phyloP scores from a whole-genome alignment of 164 flowering plant genomes.

The Kingdonia uniflora region DNA sequence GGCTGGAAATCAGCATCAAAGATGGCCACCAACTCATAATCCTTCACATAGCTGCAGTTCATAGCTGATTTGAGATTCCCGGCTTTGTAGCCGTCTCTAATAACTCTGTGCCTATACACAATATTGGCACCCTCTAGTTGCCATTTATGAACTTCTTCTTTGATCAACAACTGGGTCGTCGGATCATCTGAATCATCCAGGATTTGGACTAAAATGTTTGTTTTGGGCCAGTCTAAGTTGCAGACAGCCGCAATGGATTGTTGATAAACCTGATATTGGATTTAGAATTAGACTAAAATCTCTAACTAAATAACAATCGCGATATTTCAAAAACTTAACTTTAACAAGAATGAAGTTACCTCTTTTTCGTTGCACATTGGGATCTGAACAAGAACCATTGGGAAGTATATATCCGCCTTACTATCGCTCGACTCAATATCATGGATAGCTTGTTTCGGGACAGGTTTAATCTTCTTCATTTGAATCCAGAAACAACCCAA shows the following conservation, averaged over 20 bases:
- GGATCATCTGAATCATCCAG: constrained; percentile 92
- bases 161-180: constrained; percentile 53
- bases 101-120: constrained; percentile 63
- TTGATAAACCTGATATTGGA: constrained; percentile 65
- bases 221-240: constrained; percentile 84
- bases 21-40: constrained; percentile 83
- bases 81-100: constrained; percentile 96
- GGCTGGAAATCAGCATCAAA: constrained; percentile 99
- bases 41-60: constrained; percentile 85
- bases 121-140: constrained; percentile 71
- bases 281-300: background rate
- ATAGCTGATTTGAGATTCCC: constrained; percentile 97
- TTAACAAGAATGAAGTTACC: constrained; percentile 33
- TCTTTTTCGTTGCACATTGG: constrained; percentile 99
- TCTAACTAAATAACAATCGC: background rate
- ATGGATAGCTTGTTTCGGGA: constrained; percentile 23
- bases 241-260: constrained; percentile 93
- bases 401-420: constrained; percentile 35
- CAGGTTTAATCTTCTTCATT: constrained; percentile 64
- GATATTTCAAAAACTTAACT: background rate
- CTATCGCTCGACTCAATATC: constrained; percentile 66
- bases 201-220: constrained; percentile 67
- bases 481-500: constrained; percentile 90
- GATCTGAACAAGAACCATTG: constrained; percentile 96
- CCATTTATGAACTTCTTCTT: constrained; percentile 87